Evolutionary conservation across 257 asterid species (phyloP).

Genomic region (Voacanga thouarsii): DNA sequence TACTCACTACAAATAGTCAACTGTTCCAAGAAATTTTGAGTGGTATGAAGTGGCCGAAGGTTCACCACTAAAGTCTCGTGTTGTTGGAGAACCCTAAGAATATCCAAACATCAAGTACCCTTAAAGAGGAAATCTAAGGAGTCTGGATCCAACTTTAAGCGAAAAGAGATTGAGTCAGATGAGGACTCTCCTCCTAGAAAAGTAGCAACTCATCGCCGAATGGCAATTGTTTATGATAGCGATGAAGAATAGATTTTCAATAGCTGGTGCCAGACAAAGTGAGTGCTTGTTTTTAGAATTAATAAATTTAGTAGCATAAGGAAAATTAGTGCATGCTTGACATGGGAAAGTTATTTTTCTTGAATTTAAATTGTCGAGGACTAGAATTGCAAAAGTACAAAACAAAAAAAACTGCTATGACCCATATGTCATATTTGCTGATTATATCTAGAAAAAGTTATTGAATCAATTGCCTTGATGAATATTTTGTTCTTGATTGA

Average conservation of each 20-base stretch:
- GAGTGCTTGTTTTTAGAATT: too few relatives aligned
- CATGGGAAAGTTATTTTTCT: too few relatives aligned
- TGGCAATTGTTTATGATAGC: constrained; percentile 83
- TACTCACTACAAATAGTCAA: constrained; percentile 39
- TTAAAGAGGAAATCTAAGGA: constrained; percentile 49
- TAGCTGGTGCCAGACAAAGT: too few relatives aligned
- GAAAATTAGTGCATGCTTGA: neutral
- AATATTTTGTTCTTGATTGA: neutral
- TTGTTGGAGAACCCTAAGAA: constrained; percentile 26
- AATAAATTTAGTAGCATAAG: too few relatives aligned
- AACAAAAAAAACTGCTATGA: neutral
- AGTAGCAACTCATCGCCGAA: constrained; percentile 66
- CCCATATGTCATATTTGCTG: neutral
- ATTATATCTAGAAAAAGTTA: neutral
- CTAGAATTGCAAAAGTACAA: neutral
- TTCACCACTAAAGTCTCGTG: constrained; percentile 30
- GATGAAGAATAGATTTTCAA: constrained; percentile 61
- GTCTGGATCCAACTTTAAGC: constrained; percentile 53
- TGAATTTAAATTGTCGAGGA: neutral
- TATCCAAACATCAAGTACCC: constrained; percentile 9
- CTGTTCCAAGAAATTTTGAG: constrained; percentile 43
- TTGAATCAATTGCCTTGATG: neutral
- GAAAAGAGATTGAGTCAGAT: constrained; percentile 86
- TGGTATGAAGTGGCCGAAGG: constrained; percentile 45
- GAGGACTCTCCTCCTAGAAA: constrained; percentile 92